phyloP scores from a whole-genome alignment of 176 grass and related monocot genomes.

The Cenchrus purpureus region DNA sequence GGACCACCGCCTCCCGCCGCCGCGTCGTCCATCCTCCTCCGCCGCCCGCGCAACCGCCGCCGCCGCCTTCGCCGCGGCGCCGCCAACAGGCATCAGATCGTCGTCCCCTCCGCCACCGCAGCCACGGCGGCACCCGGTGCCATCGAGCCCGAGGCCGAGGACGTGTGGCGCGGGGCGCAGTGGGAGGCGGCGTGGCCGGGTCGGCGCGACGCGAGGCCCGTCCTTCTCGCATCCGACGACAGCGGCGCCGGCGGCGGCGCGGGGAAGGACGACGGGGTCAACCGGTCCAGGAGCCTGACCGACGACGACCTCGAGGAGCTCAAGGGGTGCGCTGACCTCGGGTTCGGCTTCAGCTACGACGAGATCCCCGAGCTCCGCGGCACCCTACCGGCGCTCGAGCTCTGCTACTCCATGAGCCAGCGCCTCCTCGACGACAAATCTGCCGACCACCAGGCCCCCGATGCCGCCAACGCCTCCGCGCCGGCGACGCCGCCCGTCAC shows the following conservation, averaged over 20 bases:
- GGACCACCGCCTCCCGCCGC: not conserved
- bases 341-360: slow-evolving; percentile 57
- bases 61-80: no score
- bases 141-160: not conserved
- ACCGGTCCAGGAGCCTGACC: slow-evolving; percentile 41
- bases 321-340: slow-evolving; percentile 46
- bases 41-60: not conserved
- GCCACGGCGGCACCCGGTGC: not conserved
- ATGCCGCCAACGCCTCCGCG: no score
- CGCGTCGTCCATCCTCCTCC: not conserved
- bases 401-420: slow-evolving; percentile 56
- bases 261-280: not conserved
- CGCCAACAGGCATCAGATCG: not conserved
- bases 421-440: slow-evolving; percentile 39
- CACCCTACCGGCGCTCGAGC: slow-evolving; percentile 52
- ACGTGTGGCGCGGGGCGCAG: slow-evolving; percentile 48
- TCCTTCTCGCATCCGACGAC: slow-evolving; percentile 8
- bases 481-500: not conserved
- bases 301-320: slow-evolving; percentile 61
- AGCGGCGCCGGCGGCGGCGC: not conserved
- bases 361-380: slow-evolving; percentile 48
- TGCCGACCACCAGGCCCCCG: not conserved
- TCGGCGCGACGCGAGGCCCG: not conserved
- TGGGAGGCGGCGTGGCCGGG: slow-evolving; percentile 52
- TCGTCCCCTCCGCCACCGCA: not conserved